phyloP scores from a whole-genome alignment of 208 protist genomes.

The Crithidia brevicula region DNA sequence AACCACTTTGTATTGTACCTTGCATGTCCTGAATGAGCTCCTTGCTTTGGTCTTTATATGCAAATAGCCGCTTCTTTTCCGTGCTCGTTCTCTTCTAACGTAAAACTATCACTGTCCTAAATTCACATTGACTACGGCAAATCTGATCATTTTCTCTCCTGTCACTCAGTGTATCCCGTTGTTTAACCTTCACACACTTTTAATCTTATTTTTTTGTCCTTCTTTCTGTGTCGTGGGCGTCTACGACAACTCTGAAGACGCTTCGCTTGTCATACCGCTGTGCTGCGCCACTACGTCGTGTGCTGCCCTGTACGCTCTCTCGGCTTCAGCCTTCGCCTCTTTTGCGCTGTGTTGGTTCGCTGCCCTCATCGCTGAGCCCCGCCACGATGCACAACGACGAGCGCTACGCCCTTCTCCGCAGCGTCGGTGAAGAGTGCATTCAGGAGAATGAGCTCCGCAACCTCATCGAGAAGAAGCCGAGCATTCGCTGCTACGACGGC shows the following conservation, averaged over 20 bases:
- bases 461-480: conserved; percentile 93
- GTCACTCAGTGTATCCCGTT: no score
- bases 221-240: conserved; percentile 23
- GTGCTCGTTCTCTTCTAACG: no score
- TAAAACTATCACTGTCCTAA: no score
- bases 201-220: conserved; percentile 24
- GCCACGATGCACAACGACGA: conserved; percentile 49
- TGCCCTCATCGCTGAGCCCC: neutral
- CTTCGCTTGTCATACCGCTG: conserved; percentile 7
- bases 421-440: conserved; percentile 97
- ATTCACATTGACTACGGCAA: no score
- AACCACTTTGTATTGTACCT: no score
- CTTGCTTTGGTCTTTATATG: no score
- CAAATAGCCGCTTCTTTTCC: no score
- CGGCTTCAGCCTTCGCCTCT: neutral
- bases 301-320: neutral
- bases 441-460: conserved; percentile 92
- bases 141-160: no score
- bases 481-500: conserved; percentile 97
- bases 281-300: conserved; percentile 18
- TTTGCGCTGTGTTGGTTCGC: neutral
- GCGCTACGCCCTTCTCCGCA: conserved; percentile 84
- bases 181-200: conserved; percentile 1
- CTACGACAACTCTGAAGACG: conserved; percentile 18
- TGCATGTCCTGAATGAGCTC: no score